These are phyloP conservation scores for Cercospora janseana DNA, from an alignment of 2,329 filamentous ascomycete species.

Conservation along the genomic window DNA sequence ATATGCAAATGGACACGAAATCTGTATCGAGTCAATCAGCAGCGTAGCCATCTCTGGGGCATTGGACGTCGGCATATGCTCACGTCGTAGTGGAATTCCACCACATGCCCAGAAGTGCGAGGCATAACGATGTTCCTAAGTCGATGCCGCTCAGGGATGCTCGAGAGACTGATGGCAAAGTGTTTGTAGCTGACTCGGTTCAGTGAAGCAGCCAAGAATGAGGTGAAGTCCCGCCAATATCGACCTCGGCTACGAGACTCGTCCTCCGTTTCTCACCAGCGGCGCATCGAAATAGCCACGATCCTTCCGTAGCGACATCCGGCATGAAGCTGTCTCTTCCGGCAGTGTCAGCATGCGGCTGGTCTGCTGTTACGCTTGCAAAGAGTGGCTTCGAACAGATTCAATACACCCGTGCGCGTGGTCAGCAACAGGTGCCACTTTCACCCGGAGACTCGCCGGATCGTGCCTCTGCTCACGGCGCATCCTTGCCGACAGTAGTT, in stretches of 20 bases:
- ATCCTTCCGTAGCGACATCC: not conserved
- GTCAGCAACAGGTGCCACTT: conserved; percentile 3
- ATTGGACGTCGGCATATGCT: too few species aligned
- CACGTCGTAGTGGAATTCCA: conserved; percentile 30
- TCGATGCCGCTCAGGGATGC: too few species aligned
- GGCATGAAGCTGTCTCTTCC: not conserved
- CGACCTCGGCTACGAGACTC: conserved; percentile 12
- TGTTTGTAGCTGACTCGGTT: not conserved
- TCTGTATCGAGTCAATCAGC: conserved; percentile 29
- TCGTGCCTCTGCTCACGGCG: not conserved
- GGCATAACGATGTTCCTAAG: too few species aligned
- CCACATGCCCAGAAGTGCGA: conserved; percentile 8
- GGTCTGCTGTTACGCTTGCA: not conserved
- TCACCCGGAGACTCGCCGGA: not conserved
- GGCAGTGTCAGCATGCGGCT: not conserved
- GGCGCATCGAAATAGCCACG: not conserved
- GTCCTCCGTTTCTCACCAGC: conserved; percentile 6
- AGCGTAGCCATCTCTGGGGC: conserved; percentile 26
- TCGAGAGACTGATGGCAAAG: too few species aligned
- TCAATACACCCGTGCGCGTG: not conserved
- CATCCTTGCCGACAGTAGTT: conserved; percentile 10
- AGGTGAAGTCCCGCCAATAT: not conserved
- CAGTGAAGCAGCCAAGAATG: not conserved
- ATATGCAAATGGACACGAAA: conserved; percentile 2
- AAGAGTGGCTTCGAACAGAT: conserved; percentile 1